Conservation (phyloP, 1,284 basidiomycete genomes). For the Laetiporus sulphureus region DNA sequence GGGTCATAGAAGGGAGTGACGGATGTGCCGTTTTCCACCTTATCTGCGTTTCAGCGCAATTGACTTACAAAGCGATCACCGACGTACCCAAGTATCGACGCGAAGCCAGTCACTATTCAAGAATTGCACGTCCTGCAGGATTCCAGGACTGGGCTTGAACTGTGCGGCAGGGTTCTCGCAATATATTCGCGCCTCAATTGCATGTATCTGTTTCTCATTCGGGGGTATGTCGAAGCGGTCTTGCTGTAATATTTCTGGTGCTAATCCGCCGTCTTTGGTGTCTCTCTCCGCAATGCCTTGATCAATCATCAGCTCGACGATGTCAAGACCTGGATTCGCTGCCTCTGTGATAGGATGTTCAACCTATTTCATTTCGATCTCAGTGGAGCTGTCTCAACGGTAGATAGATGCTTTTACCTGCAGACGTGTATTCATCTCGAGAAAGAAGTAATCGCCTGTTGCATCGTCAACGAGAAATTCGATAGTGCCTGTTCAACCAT, state of each 20-base stretch:
- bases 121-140: slow-evolving; percentile 51
- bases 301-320: slow-evolving; percentile 61
- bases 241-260: slow-evolving; percentile 28
- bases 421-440: slow-evolving; percentile 72
- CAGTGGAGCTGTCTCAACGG: background rate
- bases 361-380: slow-evolving; percentile 32
- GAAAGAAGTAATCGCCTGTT: slow-evolving; percentile 55
- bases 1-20: slow-evolving; percentile 56
- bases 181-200: slow-evolving; percentile 63
- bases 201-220: slow-evolving; percentile 24
- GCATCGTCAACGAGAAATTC: slow-evolving; percentile 62
- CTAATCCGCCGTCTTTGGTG: slow-evolving; percentile 12
- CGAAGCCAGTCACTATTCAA: slow-evolving; percentile 40
- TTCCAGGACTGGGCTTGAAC: slow-evolving; percentile 57
- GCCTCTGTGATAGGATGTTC: slow-evolving; percentile 68
- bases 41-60: background rate
- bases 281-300: slow-evolving; percentile 38
- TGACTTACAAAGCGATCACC: background rate
- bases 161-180: slow-evolving; percentile 56
- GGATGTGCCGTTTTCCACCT: slow-evolving; percentile 38
- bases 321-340: slow-evolving; percentile 50
- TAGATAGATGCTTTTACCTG: slow-evolving; percentile 33
- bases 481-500: slow-evolving; percentile 61
- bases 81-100: slow-evolving; percentile 47
- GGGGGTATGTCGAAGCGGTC: slow-evolving; percentile 23